Conservation (phyloP, 2,329 filamentous ascomycete species). For the Trichoderma simmonsii region DNA sequence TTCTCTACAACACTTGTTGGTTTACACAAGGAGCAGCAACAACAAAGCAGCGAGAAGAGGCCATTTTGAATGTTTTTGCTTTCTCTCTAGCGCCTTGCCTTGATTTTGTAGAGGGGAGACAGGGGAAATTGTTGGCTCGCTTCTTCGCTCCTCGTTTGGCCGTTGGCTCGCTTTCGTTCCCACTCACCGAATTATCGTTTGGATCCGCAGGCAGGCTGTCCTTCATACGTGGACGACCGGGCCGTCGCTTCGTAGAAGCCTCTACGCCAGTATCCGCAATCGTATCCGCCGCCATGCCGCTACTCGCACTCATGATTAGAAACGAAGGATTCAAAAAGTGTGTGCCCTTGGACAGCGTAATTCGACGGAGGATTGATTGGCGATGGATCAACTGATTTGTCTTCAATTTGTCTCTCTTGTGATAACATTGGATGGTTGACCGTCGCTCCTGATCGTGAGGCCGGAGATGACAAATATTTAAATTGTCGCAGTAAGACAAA, state of each 20-base stretch:
- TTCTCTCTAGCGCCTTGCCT: background rate
- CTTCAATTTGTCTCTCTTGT: background rate
- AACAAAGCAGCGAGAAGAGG: background rate
- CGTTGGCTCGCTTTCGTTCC: background rate
- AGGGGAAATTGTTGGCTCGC: background rate
- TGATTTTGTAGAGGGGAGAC: background rate
- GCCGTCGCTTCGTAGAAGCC: background rate
- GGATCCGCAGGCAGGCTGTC: slow-evolving; percentile 7
- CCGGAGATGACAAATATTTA: slow-evolving; percentile 7
- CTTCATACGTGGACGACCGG: slow-evolving; percentile 16
- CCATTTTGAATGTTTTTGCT: background rate
- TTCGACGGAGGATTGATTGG: background rate
- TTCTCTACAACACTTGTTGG: background rate
- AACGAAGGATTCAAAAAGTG: background rate
- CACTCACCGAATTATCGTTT: slow-evolving; percentile 12
- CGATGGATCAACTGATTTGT: background rate
- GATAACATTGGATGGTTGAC: background rate
- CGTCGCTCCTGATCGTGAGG: background rate
- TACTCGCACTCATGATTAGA: background rate
- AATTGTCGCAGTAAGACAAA: slow-evolving; percentile 8
- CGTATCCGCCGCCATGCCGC: background rate
- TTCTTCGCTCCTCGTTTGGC: background rate
- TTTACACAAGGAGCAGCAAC: background rate
- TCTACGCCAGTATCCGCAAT: background rate
- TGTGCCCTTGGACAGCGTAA: background rate